Evolutionary conservation across 2,329 filamentous ascomycete genomes (phyloP), one percentile per base, ranked within the genome.

Genomic region (Calonectria hongkongensis): DNA sequence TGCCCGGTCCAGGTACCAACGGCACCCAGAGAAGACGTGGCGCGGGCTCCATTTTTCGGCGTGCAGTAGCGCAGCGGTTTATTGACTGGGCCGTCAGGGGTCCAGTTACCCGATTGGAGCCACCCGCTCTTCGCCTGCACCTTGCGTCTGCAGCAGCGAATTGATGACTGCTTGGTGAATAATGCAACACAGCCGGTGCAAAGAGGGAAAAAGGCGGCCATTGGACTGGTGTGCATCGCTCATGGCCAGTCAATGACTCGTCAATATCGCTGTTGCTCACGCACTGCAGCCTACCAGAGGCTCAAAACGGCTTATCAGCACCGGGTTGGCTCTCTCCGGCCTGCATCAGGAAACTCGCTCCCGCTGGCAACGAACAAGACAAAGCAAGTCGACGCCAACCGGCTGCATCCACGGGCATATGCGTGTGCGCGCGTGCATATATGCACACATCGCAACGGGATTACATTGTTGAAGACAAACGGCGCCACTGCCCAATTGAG

Each of bases 21-120:
- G 12, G 21, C 33, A 60, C 16, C 41, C 13, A 63, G n/a, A 27
- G 16, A 25, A 63, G 58, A 39, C 58, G 33, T 54, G 39, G 50
- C 45, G 63, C 36, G 50, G 66, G 68, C 69, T 68, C 54, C 54
- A 60, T 41, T 60, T 33, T 41, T 66, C 68, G 64, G 60, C 73
- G 74, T 80, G 78, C 78, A 80, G 74, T 80, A 80, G 78, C 75
- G 77, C 66, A 71, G 50, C 75, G 78, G 74, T 78, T 80, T 80
- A 80, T 80, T 79, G 78, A 79, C 72, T 78, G 77, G 77, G 66
- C 18, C 68, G 48, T 39, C 56, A 67, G 66, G 45, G 67, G 54
- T 30, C 68, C n/a, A 33, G 25, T 30, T 63, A 47, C 39, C 39
- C 39, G 58, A 45, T 63, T 63, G 41, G 41, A 33, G 41, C 58